Conservation (phyloP, 2,329 filamentous ascomycete species). For the Monilinia fructicola region DNA sequence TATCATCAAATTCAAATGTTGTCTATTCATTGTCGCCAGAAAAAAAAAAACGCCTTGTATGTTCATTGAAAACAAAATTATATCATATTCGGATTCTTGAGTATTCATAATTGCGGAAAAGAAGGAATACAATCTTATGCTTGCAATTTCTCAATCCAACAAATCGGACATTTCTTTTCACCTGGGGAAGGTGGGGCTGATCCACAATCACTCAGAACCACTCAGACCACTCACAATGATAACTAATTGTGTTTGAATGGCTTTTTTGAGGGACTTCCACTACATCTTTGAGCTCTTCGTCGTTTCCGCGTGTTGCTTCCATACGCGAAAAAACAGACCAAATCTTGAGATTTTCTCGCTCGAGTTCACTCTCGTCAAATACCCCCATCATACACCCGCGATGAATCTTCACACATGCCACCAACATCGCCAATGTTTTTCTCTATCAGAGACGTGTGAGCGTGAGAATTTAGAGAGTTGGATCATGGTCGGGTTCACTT, state of each 20-base stretch:
- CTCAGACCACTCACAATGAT: too few species aligned
- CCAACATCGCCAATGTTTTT: not conserved
- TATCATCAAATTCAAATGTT: too few species aligned
- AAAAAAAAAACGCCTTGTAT: too few species aligned
- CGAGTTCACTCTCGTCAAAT: too few species aligned
- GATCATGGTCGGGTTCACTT: not conserved
- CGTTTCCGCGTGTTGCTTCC: too few species aligned
- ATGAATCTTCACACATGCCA: not conserved
- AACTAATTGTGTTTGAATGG: not conserved
- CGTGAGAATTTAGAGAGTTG: not conserved
- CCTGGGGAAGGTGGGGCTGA: not conserved
- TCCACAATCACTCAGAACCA: not conserved
- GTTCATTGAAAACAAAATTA: too few species aligned
- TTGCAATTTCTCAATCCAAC: not conserved
- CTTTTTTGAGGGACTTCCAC: not conserved
- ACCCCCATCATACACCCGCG: not conserved
- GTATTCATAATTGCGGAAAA: too few species aligned
- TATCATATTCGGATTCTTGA: too few species aligned
- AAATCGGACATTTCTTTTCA: not conserved
- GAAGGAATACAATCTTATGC: not conserved
- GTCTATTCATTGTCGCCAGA: too few species aligned
- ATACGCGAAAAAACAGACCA: not conserved
- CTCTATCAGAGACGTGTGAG: not conserved
- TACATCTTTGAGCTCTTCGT: not conserved
- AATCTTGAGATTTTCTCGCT: not conserved